phyloP scores from a whole-genome alignment of 331 rosid species.

The Pyrus hybrid region DNA sequence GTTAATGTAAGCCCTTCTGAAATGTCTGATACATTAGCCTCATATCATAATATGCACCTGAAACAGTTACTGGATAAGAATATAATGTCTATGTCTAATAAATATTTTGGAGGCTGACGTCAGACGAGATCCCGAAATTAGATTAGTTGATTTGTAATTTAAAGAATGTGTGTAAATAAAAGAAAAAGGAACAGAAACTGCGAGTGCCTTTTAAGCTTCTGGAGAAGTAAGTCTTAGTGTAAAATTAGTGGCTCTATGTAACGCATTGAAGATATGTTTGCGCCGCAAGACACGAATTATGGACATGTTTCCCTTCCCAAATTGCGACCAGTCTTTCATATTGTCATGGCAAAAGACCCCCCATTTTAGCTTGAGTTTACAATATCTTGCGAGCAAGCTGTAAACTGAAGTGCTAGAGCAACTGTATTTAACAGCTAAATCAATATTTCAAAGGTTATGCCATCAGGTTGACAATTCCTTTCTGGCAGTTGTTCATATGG shows the following conservation, averaged over 20 bases:
- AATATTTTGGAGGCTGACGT: neutral
- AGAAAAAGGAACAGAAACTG: neutral
- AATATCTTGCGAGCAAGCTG: conserved; percentile 48
- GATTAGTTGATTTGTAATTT: neutral
- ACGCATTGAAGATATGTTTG: no score
- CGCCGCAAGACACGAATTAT: no score
- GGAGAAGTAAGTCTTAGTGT: no score
- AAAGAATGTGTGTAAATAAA: neutral
- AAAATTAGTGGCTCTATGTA: no score
- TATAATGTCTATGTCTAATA: neutral
- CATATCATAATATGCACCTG: neutral
- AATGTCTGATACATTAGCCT: neutral
- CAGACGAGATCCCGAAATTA: neutral
- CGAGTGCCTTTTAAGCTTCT: no score
- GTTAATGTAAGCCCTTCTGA: neutral
- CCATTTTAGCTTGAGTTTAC: no score
- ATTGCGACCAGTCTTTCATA: no score
- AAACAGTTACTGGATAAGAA: neutral
- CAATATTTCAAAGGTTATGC: conserved; percentile 42
- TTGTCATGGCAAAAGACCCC: no score
- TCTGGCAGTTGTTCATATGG: conserved; percentile 34
- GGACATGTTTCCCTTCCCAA: no score
- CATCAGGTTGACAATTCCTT: conserved; percentile 30
- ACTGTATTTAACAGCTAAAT: conserved; percentile 23
- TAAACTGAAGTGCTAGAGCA: conserved; percentile 38